A percentile compares a stretch with the other conserved stretches of the same genome.
Evolutionary conservation across 1,284 basidiomycete genomes (phyloP).

Genomic region (Pholiota adiposa): DNA sequence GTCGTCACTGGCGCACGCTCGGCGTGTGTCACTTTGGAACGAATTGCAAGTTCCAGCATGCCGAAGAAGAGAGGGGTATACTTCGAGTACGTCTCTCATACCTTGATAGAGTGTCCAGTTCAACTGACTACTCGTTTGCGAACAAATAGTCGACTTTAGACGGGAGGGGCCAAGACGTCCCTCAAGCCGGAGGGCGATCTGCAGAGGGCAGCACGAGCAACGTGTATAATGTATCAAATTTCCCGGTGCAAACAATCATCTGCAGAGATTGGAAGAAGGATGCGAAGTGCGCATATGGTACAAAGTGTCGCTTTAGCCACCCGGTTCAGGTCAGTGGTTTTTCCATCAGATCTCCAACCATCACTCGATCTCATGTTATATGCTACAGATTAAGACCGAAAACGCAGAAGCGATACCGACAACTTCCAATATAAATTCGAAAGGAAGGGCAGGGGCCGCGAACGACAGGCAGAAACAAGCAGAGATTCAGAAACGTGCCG

Average conservation of each 20-base stretch:
- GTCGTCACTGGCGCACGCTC: no score
- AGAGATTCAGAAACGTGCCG: background rate
- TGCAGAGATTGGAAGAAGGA: background rate
- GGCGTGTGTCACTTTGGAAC: no score
- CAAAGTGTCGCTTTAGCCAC: background rate
- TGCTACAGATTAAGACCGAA: background rate
- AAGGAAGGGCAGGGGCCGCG: background rate
- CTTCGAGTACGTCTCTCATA: no score
- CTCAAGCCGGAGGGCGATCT: background rate
- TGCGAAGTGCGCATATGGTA: background rate
- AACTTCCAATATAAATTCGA: background rate
- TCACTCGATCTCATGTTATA: background rate
- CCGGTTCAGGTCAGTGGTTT: background rate
- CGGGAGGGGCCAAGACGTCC: no score
- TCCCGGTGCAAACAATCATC: background rate
- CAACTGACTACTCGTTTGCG: no score
- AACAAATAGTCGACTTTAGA: no score
- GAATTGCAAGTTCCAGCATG: no score
- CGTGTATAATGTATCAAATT: background rate
- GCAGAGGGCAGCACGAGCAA: background rate
- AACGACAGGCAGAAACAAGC: background rate
- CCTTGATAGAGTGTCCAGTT: no score
- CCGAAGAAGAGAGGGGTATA: no score
- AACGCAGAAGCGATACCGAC: background rate
- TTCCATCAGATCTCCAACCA: background rate